Percentiles rank a stretch among this genome's conserved stretches.
Evolutionary conservation across 805 yeast species (phyloP).

Genomic region (Metschnikowia shivogae): DNA sequence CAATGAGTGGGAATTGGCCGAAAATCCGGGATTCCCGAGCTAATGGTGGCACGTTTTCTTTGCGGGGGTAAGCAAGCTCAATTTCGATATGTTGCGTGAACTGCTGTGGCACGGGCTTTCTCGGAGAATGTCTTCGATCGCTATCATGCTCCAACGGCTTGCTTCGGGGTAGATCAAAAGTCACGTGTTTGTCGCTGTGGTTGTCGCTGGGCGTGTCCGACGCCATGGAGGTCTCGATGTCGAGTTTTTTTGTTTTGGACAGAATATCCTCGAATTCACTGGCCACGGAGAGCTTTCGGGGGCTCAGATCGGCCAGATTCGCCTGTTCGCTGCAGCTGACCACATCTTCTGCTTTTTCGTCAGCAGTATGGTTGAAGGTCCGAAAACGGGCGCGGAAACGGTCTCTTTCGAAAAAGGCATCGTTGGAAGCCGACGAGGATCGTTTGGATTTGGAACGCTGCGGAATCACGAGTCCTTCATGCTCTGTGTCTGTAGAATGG

Average conservation of each 20-base stretch:
- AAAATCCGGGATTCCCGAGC: conserved; percentile 16
- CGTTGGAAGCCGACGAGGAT: conserved; percentile 39
- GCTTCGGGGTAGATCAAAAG: background rate
- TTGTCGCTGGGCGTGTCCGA: background rate
- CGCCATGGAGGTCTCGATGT: conserved; percentile 7
- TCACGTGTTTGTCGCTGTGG: background rate
- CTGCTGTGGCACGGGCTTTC: background rate
- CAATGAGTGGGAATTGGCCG: background rate
- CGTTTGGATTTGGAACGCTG: conserved; percentile 23
- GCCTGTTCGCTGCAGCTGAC: background rate
- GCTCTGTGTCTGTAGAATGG: background rate
- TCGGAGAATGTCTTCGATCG: background rate
- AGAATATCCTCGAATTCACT: conserved; percentile 37
- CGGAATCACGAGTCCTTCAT: background rate
- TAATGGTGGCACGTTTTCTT: conserved; percentile 18
- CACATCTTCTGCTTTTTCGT: conserved; percentile 1
- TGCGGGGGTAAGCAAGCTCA: conserved; percentile 6
- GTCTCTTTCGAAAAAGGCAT: conserved; percentile 36
- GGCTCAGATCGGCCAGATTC: background rate
- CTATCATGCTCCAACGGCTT: background rate
- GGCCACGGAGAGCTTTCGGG: conserved; percentile 3
- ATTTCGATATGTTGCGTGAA: background rate
- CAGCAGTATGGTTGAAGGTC: conserved; percentile 23
- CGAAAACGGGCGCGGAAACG: conserved; percentile 38
- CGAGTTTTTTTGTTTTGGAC: conserved; percentile 36